Base-by-base conservation (phyloP, 129 eudicot species). In the Artemisia annua region DNA sequence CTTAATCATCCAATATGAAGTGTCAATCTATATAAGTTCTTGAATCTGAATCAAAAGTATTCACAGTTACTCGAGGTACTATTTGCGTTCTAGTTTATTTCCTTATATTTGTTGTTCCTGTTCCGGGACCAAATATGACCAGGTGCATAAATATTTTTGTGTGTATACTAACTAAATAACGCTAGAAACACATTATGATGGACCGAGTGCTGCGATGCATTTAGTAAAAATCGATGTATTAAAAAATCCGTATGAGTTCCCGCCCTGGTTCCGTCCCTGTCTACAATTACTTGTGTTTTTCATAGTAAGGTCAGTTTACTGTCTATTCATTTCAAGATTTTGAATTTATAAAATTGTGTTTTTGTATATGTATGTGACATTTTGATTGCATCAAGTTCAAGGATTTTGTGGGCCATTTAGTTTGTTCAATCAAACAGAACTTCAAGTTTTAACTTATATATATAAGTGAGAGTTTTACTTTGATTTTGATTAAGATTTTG, bases 11-110 rank as follows among this genome's bases (percentile, higher is more conserved):
- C 74, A 60, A 59, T n/a, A 10, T 35, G 11, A 67, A 62, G 53
- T 14, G 50, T 68, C 69, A 22, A 9, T 52, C 53, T 71, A 63
- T 62, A 15, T 22, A 66, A 67, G 28, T 52, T 35, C 53, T 48
- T 73, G 63, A 60, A 49, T 68, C 51, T 56, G 64, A 50, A 61
- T 50, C 17, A 2, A 60, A 9, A 12, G 14, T 20, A 17, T 17
- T 55, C 32, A 55, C 73, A 52, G 26, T 46, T 43, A 48, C 44
- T 57, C 69, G 13, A 51, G 60, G 66, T 82, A 20, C 56, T 75
- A 63, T 20, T 20, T 20, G 22, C 22, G 0, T 20, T 20, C 22
- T 1, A 20, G 22, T 20, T 20, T 20, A 20, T 48, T 2, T 20
- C 24, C 55, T 59, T n/a, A 72, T 58, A 35, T 5, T 24, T 13